These are phyloP conservation scores for Aspergillus intermedius DNA, from an alignment of 2,329 filamentous ascomycete genomes.

Conservation along the genomic window DNA sequence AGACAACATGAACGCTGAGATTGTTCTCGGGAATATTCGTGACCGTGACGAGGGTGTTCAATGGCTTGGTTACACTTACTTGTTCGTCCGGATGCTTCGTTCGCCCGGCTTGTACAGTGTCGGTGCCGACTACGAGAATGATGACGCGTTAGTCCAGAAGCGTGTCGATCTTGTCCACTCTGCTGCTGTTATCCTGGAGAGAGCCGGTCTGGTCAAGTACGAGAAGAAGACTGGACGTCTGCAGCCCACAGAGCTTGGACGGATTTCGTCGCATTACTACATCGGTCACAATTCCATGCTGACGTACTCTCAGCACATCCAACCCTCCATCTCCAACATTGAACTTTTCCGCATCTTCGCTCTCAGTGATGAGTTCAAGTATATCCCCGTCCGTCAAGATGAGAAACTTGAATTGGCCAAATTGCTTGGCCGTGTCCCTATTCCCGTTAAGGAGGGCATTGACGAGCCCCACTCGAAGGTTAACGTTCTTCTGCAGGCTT, in stretches of 20 bases:
- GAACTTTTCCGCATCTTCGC: slow-evolving; percentile 96
- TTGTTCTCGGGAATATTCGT: slow-evolving; percentile 89
- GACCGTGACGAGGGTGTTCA: slow-evolving; percentile 95
- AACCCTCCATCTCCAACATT: slow-evolving; percentile 85
- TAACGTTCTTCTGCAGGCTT: slow-evolving; percentile 93
- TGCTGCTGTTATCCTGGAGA: slow-evolving; percentile 78
- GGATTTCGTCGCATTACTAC: slow-evolving; percentile 97
- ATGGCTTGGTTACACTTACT: slow-evolving; percentile 96
- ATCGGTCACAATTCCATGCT: slow-evolving; percentile 95
- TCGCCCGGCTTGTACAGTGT: slow-evolving; percentile 94
- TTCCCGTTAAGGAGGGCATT: slow-evolving; percentile 95
- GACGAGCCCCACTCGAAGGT: slow-evolving; percentile 97
- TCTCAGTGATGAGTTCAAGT: slow-evolving; percentile 96
- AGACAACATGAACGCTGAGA: slow-evolving; percentile 92
- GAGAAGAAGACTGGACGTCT: slow-evolving; percentile 87
- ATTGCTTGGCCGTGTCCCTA: slow-evolving; percentile 78
- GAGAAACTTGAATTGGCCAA: slow-evolving; percentile 96
- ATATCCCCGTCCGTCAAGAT: slow-evolving; percentile 93
- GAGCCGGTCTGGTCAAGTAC: slow-evolving; percentile 85
- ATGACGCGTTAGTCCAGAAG: slow-evolving; percentile 87
- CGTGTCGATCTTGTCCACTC: slow-evolving; percentile 96
- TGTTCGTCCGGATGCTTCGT: slow-evolving; percentile 95
- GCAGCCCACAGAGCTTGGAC: slow-evolving; percentile 86
- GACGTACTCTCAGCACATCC: slow-evolving; percentile 91
- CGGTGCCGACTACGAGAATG: slow-evolving; percentile 89